phyloP scores from a whole-genome alignment of 331 rosid genomes.

The Malus hybrid region DNA sequence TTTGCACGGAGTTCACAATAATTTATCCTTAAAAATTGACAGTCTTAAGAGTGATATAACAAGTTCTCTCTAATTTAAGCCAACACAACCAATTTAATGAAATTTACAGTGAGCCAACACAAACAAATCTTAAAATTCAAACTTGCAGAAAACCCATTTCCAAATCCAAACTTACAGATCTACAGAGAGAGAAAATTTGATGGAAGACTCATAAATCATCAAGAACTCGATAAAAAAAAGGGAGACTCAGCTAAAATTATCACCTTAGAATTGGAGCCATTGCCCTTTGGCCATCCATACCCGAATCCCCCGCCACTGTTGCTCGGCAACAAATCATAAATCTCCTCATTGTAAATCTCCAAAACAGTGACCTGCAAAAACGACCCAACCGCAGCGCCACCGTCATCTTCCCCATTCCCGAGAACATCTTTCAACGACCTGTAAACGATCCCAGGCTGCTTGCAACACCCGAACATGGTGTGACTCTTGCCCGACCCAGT shows the following conservation, averaged over 20 bases:
- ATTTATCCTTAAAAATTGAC: background rate
- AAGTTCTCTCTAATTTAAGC: background rate
- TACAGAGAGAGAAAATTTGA: background rate
- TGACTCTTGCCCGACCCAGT: constrained; percentile 98
- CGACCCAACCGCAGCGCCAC: constrained; percentile 33
- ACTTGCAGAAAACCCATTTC: background rate
- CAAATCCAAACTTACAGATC: background rate
- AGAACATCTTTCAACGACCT: constrained; percentile 76
- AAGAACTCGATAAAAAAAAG: background rate
- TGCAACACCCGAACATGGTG: constrained; percentile 85
- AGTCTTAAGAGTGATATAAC: background rate
- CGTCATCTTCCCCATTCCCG: constrained; percentile 45
- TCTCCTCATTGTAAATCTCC: constrained; percentile 96
- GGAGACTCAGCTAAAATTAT: background rate
- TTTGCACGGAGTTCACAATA: background rate
- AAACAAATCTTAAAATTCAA: background rate
- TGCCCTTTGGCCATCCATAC: constrained; percentile 66
- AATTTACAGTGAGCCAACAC: background rate
- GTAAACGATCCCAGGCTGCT: constrained; percentile 90
- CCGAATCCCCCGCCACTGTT: constrained; percentile 66
- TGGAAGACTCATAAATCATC: background rate
- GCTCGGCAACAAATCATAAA: constrained; percentile 62
- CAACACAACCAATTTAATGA: background rate
- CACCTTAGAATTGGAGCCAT: constrained; percentile 65
- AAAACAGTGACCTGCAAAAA: constrained; percentile 81